phyloP scores from a whole-genome alignment of 257 asterid genomes.

The Petunia axillaris region DNA sequence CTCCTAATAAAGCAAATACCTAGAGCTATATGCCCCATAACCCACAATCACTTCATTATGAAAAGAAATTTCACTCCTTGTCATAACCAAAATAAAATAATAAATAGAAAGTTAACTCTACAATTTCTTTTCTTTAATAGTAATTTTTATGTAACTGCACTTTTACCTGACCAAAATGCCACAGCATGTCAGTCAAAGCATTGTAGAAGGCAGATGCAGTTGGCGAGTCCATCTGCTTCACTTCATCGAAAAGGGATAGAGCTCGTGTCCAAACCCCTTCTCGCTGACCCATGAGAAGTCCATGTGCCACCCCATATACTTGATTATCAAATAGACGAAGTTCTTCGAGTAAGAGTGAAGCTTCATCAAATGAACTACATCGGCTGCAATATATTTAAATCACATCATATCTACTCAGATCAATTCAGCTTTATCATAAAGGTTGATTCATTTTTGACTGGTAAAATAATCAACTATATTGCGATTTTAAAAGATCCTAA shows the following conservation, averaged over 20 bases:
- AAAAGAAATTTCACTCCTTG: neutral
- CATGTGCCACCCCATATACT: slow-evolving; percentile 93
- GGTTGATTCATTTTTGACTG: neutral
- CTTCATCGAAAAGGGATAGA: slow-evolving; percentile 75
- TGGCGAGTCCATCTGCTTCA: slow-evolving; percentile 87
- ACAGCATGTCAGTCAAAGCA: slow-evolving; percentile 91
- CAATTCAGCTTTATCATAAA: neutral
- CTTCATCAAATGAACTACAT: slow-evolving; percentile 88
- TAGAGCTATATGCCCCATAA: slow-evolving; percentile 4
- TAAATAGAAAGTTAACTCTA: neutral
- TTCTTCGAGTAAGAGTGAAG: slow-evolving; percentile 83
- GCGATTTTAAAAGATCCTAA: neutral
- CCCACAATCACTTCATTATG: neutral
- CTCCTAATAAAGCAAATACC: neutral
- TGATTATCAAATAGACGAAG: slow-evolving; percentile 78
- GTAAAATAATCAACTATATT: neutral
- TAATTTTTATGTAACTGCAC: slow-evolving; percentile 14
- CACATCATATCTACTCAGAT: neutral
- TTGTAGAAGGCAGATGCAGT: slow-evolving; percentile 95
- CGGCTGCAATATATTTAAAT: slow-evolving; percentile 60
- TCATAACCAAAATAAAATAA: neutral
- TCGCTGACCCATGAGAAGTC: slow-evolving; percentile 81
- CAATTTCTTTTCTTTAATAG: neutral
- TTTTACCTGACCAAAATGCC: slow-evolving; percentile 97
- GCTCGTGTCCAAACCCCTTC: slow-evolving; percentile 81